Conservation (phyloP, 2,329 filamentous ascomycete genomes). For the Ustulina deusta region DNA sequence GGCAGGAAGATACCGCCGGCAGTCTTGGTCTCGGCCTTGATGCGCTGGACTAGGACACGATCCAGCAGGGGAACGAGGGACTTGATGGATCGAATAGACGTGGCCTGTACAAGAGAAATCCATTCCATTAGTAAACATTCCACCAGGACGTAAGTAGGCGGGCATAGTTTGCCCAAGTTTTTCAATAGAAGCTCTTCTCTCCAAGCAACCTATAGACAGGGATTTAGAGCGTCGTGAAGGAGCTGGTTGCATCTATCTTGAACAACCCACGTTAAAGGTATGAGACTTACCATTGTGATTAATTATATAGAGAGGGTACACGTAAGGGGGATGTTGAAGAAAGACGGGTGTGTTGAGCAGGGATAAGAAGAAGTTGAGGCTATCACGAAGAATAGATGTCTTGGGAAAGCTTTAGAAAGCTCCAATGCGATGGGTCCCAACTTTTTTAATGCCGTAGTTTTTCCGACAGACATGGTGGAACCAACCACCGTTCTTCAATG, state of each 20-base stretch:
- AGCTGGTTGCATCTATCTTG: not conserved
- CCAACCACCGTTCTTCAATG: too few species aligned
- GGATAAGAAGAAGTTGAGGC: conserved; percentile 45
- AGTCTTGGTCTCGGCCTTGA: conserved; percentile 97
- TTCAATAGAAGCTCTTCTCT: not conserved
- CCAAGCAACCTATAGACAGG: not conserved
- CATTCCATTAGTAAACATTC: conserved; percentile 5
- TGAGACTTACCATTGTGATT: conserved; percentile 48
- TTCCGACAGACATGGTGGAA: conserved; percentile 43
- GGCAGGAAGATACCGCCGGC: conserved; percentile 97
- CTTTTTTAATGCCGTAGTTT: conserved; percentile 48
- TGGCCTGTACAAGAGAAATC: conserved; percentile 60
- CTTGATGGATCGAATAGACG: conserved; percentile 93
- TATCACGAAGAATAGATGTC: conserved; percentile 47
- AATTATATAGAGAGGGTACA: conserved; percentile 2
- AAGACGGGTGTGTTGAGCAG: conserved; percentile 12
- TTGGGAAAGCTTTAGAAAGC: conserved; percentile 50
- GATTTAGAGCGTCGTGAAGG: conserved; percentile 1
- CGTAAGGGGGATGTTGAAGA: not conserved
- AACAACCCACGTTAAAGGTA: not conserved
- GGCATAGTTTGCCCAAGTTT: not conserved
- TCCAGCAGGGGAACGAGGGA: conserved; percentile 95
- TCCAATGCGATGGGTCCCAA: conserved; percentile 44
- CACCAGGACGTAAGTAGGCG: not conserved
- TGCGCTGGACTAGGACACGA: conserved; percentile 96